Conservation (phyloP, 2,329 filamentous ascomycete species). For the Shiraia sp. region DNA sequence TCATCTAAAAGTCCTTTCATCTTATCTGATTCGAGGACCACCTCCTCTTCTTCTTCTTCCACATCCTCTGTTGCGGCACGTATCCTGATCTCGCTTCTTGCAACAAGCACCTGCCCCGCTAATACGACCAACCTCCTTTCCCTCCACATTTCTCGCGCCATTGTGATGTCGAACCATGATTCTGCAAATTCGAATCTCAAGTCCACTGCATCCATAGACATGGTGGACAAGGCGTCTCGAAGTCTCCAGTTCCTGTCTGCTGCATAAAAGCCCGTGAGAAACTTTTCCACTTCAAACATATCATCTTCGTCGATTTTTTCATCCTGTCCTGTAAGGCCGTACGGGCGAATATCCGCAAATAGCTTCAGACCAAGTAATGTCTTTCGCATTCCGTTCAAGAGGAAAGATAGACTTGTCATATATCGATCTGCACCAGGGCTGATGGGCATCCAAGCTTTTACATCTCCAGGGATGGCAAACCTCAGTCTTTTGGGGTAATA, state of each 20-base stretch:
- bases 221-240: conserved; percentile 14
- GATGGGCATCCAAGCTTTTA: conserved; percentile 19
- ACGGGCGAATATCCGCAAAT: conserved; percentile 17
- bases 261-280: conserved; percentile 29
- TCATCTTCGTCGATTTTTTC: conserved; percentile 1
- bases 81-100: conserved; percentile 30
- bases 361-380: conserved; percentile 15
- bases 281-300: conserved; percentile 21
- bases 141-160: conserved; percentile 16
- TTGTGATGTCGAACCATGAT: conserved; percentile 26
- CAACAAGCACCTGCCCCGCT: conserved; percentile 35
- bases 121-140: conserved; percentile 26
- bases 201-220: conserved; percentile 12
- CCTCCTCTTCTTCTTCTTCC: conserved; percentile 9
- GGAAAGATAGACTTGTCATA: conserved; percentile 18
- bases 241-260: conserved; percentile 24
- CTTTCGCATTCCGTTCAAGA: conserved; percentile 14
- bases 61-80: conserved; percentile 22
- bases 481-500: conserved; percentile 20
- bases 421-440: conserved; percentile 26
- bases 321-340: conserved; percentile 3
- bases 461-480: not conserved
- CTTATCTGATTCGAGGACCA: not conserved
- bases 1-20: no score
- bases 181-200: conserved; percentile 36